A percentile compares a stretch with the other conserved stretches of the same genome.
Conservation (phyloP, 805 yeast species). For the Teunomyces pallodes region DNA sequence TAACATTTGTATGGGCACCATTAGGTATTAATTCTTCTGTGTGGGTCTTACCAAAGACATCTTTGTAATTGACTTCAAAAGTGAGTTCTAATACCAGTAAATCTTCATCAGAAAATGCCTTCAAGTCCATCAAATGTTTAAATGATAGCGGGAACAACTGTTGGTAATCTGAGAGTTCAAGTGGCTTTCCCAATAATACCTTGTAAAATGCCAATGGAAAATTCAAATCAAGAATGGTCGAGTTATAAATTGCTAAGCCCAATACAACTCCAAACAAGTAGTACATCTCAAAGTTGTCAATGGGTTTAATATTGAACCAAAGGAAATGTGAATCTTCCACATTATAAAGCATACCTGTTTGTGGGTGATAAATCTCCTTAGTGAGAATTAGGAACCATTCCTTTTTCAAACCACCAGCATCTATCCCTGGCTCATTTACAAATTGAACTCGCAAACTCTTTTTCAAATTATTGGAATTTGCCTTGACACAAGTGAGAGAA, state of each 20-base stretch:
- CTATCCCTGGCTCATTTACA: conserved; percentile 86
- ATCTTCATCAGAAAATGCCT: conserved; percentile 23
- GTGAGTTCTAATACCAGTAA: conserved; percentile 45
- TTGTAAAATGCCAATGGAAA: conserved; percentile 79
- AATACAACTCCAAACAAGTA: conserved; percentile 80
- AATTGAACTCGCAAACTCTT: conserved; percentile 79
- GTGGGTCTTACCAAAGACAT: conserved; percentile 42
- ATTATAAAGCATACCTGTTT: conserved; percentile 62
- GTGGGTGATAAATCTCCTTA: conserved; percentile 65
- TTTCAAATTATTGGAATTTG: conserved; percentile 57
- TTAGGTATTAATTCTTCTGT: conserved; percentile 53
- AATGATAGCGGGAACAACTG: conserved; percentile 70
- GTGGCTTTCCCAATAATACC: conserved; percentile 55
- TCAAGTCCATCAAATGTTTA: conserved; percentile 29
- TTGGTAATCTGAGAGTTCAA: conserved; percentile 60
- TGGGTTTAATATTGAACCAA: conserved; percentile 67
- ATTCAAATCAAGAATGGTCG: conserved; percentile 76
- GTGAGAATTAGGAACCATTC: conserved; percentile 88
- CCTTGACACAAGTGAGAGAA: conserved; percentile 62
- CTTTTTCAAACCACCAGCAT: conserved; percentile 90
- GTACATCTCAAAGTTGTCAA: conserved; percentile 52
- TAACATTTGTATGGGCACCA: conserved; percentile 59
- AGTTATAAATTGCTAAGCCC: conserved; percentile 88
- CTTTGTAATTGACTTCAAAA: conserved; percentile 62
- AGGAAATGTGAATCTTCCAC: conserved; percentile 66